Conservation (phyloP, 2,329 filamentous ascomycete genomes). For the Exophiala alcalophila region DNA sequence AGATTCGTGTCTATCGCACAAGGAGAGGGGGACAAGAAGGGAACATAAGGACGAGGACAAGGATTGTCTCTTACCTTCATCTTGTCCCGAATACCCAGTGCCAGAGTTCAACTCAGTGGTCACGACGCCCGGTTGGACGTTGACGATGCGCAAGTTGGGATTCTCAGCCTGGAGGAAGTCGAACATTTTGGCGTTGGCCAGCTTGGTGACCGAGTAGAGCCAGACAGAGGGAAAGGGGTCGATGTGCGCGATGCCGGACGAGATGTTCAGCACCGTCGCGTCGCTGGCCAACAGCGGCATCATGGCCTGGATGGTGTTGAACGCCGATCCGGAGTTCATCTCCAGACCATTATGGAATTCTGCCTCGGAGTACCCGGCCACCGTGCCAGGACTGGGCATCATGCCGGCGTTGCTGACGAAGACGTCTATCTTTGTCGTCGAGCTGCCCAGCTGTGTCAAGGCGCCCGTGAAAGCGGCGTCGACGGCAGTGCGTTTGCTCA, state of each 20-base stretch:
- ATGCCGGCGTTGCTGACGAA: conserved; percentile 17
- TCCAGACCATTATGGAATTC: conserved; percentile 16
- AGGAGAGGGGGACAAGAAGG: too few species aligned
- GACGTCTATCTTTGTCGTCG: conserved; percentile 9
- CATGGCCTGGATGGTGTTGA: conserved; percentile 18
- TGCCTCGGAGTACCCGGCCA: conserved; percentile 7
- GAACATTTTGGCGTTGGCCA: conserved; percentile 42
- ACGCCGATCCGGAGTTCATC: conserved; percentile 10
- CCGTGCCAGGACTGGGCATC: conserved; percentile 2
- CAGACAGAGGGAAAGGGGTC: not conserved
- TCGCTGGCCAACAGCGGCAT: conserved; percentile 6
- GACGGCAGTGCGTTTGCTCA: conserved; percentile 9
- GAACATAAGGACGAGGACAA: too few species aligned
- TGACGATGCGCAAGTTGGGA: conserved; percentile 39
- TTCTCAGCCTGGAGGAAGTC: conserved; percentile 44
- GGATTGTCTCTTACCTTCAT: too few species aligned
- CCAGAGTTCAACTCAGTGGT: too few species aligned
- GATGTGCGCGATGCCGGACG: conserved; percentile 9
- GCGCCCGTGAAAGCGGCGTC: conserved; percentile 12
- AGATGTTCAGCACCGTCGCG: conserved; percentile 13
- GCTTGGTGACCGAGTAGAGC: conserved; percentile 44
- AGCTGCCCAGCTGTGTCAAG: not conserved
- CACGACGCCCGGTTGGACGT: conserved; percentile 44
- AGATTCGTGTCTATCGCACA: not conserved
- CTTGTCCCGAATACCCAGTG: too few species aligned